These are phyloP conservation scores for Aspergillus nanangensis DNA, from an alignment of 495 filamentous ascomycete genomes.

Conservation along the genomic window DNA sequence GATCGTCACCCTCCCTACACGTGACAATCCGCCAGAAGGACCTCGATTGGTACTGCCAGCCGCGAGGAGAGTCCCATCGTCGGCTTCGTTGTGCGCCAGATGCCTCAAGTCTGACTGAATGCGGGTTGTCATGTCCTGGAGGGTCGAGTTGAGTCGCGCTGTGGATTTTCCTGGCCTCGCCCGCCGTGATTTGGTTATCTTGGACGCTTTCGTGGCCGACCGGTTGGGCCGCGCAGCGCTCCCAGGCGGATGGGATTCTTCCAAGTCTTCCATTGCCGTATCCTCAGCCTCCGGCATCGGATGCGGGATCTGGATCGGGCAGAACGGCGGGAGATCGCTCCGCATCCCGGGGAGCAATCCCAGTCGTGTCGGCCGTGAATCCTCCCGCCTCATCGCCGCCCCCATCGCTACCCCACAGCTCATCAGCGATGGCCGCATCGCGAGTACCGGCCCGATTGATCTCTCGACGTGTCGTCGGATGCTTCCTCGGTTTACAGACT, in stretches of 20 bases:
- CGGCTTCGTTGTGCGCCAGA: neutral
- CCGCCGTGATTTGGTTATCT: neutral
- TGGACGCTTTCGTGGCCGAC: neutral
- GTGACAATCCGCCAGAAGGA: slow-evolving; percentile 1
- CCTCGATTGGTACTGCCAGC: neutral
- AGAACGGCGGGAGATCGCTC: slow-evolving; percentile 1
- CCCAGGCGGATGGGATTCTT: neutral
- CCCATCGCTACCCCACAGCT: slow-evolving; percentile 1
- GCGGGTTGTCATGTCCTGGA: neutral
- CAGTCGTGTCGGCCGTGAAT: neutral
- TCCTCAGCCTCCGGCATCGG: slow-evolving; percentile 1
- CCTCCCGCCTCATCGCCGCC: neutral
- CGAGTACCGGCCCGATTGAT: slow-evolving; percentile 2
- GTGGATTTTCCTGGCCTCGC: neutral
- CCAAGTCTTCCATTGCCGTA: neutral
- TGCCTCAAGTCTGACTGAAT: too few species aligned
- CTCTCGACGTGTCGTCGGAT: neutral
- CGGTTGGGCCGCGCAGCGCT: slow-evolving; percentile 1
- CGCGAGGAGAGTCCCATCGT: neutral
- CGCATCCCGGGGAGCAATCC: neutral
- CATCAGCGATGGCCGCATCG: slow-evolving; percentile 1
- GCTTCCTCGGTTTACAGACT: neutral
- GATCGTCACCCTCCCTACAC: neutral
- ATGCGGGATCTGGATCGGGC: slow-evolving; percentile 1
- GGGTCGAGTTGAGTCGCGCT: too few species aligned